Base-by-base conservation (phyloP, 2,329 filamentous ascomycete genomes). In the Ophiostoma quercus region DNA sequence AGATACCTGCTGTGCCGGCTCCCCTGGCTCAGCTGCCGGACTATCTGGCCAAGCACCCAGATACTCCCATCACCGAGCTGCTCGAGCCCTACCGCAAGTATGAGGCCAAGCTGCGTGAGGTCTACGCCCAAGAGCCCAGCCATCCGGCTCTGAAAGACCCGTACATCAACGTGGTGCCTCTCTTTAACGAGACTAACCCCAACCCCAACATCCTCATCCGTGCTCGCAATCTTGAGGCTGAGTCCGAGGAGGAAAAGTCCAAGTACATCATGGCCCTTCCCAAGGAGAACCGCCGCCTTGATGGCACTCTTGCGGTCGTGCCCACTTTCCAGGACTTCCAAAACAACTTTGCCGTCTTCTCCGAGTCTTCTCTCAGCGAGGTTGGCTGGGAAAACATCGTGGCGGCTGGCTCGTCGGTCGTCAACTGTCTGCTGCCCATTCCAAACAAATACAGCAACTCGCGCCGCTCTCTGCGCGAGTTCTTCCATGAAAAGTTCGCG, bases 311-410 rank as follows among this genome's bases (percentile, higher is more conserved):
- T 2, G 92, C 92, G 2, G 84, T 91, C 3, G 91, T 94, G 0
- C 77, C 83, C 32, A 84, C 84, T 14, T 76, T 95, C 65, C 83
- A 85, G 66, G 88, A 92, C 39, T 96, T 95, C 74, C 87, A 88
- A 76, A 85, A 37, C 51, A 72, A 74, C 78, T 94, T 96, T 79
- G 86, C 86, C 71, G 77, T 96, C 71, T 96, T 96, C 76, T 92
- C 90, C 1, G 92, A 96, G 78, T 90, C 87, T 1, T 89, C 91
- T 0, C 81, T 96, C 37, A 83, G 83, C 39, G 92, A 94, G 67
- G 77, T 96, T 74, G 87, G 94, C 76, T 96, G 92, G 92, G 87
- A 79, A 76, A 95, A 95, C 76, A 87, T 96, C 19, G 88, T 95
- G 19, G 92, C 87, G 39, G 91, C 92, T 57, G 92, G 92, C 12